Percentiles rank a stretch among this genome's conserved stretches.
phyloP scores from a whole-genome alignment of 2,329 filamentous ascomycete species.

The Sclerotinia subarctica region DNA sequence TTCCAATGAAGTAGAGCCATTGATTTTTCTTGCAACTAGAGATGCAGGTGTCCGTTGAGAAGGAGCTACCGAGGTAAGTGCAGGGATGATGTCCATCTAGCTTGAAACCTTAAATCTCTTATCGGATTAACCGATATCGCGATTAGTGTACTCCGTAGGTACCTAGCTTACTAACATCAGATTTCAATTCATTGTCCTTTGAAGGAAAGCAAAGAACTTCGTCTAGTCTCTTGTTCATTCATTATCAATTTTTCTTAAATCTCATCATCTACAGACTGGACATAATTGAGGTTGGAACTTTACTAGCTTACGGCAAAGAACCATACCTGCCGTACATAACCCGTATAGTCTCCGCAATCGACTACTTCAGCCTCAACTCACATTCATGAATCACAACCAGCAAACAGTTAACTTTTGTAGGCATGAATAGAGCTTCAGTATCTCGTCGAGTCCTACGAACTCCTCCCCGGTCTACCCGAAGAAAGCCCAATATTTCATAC shows the following conservation, averaged over 20 bases:
- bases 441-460: constrained; percentile 1
- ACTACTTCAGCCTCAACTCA: not conserved
- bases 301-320: not conserved
- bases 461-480: constrained; percentile 11
- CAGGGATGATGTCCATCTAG: not conserved
- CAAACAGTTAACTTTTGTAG: not conserved
- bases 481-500: constrained; percentile 18
- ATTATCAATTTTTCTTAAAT: not conserved
- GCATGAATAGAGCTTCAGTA: constrained; percentile 14
- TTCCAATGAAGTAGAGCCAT: no score
- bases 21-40: not conserved
- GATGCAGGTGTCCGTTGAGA: not conserved
- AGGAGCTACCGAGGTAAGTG: not conserved
- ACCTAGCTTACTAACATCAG: constrained; percentile 1
- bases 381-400: constrained; percentile 6
- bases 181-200: not conserved
- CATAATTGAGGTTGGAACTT: not conserved
- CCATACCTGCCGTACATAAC: not conserved
- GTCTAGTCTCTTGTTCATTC: not conserved
- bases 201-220: not conserved
- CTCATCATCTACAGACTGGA: not conserved
- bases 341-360: not conserved
- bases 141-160: not conserved
- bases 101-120: constrained; percentile 20
- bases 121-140: constrained; percentile 14